Evolutionary conservation across 2,329 filamentous ascomycete species (phyloP).

Genomic region (Aspergillus sp.): DNA sequence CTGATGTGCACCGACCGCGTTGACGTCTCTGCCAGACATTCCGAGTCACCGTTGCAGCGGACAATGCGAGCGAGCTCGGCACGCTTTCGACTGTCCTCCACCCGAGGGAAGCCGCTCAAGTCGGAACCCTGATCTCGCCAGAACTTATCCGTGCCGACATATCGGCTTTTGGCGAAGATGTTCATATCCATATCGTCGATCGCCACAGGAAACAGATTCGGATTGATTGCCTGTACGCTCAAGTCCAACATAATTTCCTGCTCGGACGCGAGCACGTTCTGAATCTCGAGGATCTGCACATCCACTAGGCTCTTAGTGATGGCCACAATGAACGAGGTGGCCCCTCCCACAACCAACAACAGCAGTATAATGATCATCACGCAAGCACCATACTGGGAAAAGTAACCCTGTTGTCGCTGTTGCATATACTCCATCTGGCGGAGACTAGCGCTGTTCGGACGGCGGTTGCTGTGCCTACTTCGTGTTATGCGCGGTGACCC

Average conservation of each 20-base stretch:
- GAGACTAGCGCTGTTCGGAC: conserved; percentile 55
- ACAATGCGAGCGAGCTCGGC: conserved; percentile 28
- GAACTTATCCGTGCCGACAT: conserved; percentile 63
- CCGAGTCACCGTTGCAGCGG: conserved; percentile 20
- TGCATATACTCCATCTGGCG: conserved; percentile 73
- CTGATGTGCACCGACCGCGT: conserved; percentile 11
- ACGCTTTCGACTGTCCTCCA: conserved; percentile 32
- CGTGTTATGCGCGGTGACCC: conserved; percentile 59
- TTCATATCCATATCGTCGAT: conserved; percentile 85
- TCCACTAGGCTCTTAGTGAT: conserved; percentile 82
- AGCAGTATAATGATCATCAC: conserved; percentile 79
- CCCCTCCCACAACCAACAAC: conserved; percentile 76
- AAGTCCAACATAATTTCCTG: conserved; percentile 95
- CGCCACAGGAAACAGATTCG: conserved; percentile 85
- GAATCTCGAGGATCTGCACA: conserved; percentile 75
- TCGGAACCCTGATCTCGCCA: conserved; percentile 35
- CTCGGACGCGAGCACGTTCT: conserved; percentile 88
- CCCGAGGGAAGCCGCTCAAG: conserved; percentile 27
- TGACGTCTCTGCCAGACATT: conserved; percentile 18
- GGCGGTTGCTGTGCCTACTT: conserved; percentile 52
- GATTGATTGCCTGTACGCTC: conserved; percentile 82
- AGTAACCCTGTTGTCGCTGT: conserved; percentile 63
- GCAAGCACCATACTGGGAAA: conserved; percentile 77
- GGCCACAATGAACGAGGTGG: conserved; percentile 84
- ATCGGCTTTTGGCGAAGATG: conserved; percentile 90